Percentiles rank a stretch among this genome's conserved stretches.
These are phyloP conservation scores for Didymella glomerata DNA, from an alignment of 2,329 filamentous ascomycete genomes.

Conservation along the genomic window DNA sequence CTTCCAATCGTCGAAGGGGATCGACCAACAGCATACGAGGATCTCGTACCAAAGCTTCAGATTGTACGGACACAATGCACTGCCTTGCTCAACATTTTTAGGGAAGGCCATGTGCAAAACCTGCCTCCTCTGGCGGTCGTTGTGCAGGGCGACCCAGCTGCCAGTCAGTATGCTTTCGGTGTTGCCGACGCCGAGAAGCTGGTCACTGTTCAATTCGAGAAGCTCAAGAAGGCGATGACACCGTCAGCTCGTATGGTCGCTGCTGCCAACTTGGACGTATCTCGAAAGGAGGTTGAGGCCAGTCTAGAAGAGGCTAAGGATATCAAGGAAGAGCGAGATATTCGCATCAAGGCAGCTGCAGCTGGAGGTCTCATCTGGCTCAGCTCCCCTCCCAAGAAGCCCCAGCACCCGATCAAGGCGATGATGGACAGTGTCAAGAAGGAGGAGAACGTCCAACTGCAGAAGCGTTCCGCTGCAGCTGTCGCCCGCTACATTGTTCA, in stretches of 20 bases:
- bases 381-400: slow-evolving; percentile 88
- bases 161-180: slow-evolving; percentile 91
- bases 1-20: slow-evolving; percentile 82
- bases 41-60: slow-evolving; percentile 88
- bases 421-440: slow-evolving; percentile 99
- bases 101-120: slow-evolving; percentile 68
- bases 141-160: slow-evolving; percentile 91
- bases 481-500: slow-evolving; percentile 86
- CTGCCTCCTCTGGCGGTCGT: slow-evolving; percentile 86
- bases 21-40: slow-evolving; percentile 82
- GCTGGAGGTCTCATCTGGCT: slow-evolving; percentile 91
- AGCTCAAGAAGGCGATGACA: slow-evolving; percentile 85
- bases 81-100: slow-evolving; percentile 88
- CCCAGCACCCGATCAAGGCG: slow-evolving; percentile 88
- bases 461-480: slow-evolving; percentile 83
- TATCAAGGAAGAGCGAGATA: slow-evolving; percentile 82
- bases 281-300: slow-evolving; percentile 71
- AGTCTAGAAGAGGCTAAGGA: slow-evolving; percentile 82
- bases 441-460: slow-evolving; percentile 89
- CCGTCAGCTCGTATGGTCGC: slow-evolving; percentile 88
- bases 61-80: slow-evolving; percentile 91
- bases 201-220: slow-evolving; percentile 83
- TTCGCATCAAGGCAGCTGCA: slow-evolving; percentile 84
- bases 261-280: slow-evolving; percentile 78
- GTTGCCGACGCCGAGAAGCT: slow-evolving; percentile 88